A percentile compares a stretch with the other conserved stretches of the same genome.
These are phyloP conservation scores for Calonectria henricotiae DNA, from an alignment of 2,329 filamentous ascomycete genomes.

Conservation along the genomic window DNA sequence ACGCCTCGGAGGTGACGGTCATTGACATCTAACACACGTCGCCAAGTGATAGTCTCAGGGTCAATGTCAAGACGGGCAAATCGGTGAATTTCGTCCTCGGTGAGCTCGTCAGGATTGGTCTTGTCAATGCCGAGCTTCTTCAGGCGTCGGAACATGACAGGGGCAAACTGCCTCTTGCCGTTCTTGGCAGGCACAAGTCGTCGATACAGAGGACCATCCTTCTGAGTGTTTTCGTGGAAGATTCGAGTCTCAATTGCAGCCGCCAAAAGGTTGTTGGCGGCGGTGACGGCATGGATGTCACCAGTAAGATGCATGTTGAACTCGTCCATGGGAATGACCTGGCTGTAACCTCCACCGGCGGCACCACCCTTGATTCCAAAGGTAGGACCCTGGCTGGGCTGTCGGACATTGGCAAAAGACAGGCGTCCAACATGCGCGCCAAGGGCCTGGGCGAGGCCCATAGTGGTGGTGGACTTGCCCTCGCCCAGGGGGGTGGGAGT, in stretches of 20 bases:
- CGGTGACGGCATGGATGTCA: slow-evolving; percentile 97
- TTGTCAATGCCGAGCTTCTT: slow-evolving; percentile 98
- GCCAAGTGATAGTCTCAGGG: slow-evolving; percentile 97
- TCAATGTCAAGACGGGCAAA: slow-evolving; percentile 98
- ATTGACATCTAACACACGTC: slow-evolving; percentile 96
- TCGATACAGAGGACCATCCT: slow-evolving; percentile 88
- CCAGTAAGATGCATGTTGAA: slow-evolving; percentile 98
- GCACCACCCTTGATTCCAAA: slow-evolving; percentile 99
- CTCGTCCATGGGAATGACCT: slow-evolving; percentile 99
- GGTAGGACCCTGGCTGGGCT: slow-evolving; percentile 96
- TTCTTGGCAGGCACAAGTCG: slow-evolving; percentile 92
- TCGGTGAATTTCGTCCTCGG: slow-evolving; percentile 86
- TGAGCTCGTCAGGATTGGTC: slow-evolving; percentile 92
- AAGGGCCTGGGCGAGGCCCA: slow-evolving; percentile 94
- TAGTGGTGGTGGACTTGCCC: slow-evolving; percentile 98
- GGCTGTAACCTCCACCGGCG: slow-evolving; percentile 96
- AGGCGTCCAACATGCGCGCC: slow-evolving; percentile 90
- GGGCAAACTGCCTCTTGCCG: slow-evolving; percentile 87
- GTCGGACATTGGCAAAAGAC: slow-evolving; percentile 96
- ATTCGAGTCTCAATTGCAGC: slow-evolving; percentile 98
- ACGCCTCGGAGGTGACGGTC: slow-evolving; percentile 93
- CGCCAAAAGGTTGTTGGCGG: slow-evolving; percentile 96
- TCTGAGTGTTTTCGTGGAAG: slow-evolving; percentile 97
- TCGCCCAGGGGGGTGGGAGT: slow-evolving; percentile 97
- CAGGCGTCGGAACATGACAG: slow-evolving; percentile 92